Percentiles rank a stretch among this genome's conserved stretches.
Evolutionary conservation across 2,329 filamentous ascomycete genomes (phyloP).

Genomic region (Penicillium expansum): DNA sequence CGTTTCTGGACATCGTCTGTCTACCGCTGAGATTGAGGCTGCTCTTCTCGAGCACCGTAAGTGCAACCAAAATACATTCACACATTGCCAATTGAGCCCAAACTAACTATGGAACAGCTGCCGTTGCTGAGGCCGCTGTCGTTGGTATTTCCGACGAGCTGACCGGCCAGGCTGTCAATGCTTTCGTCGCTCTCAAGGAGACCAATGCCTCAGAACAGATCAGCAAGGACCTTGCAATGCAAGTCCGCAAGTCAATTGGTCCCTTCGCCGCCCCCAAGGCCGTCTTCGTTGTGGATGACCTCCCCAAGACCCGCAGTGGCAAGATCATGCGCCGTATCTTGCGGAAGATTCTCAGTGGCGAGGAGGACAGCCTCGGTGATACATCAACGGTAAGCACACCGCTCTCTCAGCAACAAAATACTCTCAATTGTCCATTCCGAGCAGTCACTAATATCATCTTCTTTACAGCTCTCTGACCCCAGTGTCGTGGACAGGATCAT

Average conservation of each 20-base stretch:
- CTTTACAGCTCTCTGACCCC: constrained; percentile 75
- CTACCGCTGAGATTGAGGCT: constrained; percentile 96
- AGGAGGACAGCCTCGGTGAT: constrained; percentile 95
- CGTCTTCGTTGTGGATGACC: constrained; percentile 83
- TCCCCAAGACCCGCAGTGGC: constrained; percentile 94
- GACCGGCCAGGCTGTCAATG: constrained; percentile 94
- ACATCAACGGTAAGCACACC: constrained; percentile 71
- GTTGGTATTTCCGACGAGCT: constrained; percentile 92
- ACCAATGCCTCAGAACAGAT: constrained; percentile 73
- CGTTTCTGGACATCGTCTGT: constrained; percentile 92
- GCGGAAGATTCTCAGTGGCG: constrained; percentile 93
- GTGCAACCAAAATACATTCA: constrained; percentile 13
- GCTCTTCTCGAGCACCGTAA: constrained; percentile 85
- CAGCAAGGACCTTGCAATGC: constrained; percentile 88
- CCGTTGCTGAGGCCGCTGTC: constrained; percentile 88
- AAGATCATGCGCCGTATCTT: constrained; percentile 99
- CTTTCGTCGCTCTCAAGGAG: constrained; percentile 91
- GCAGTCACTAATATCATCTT: constrained; percentile 6
- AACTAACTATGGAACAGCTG: constrained; percentile 27
- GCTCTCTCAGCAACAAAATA: neutral
- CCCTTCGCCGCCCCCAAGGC: constrained; percentile 96
- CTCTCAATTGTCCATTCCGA: neutral
- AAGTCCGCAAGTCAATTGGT: constrained; percentile 95
- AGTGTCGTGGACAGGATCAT: constrained; percentile 89
- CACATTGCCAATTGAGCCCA: neutral